These are phyloP conservation scores for Candida tropicalis DNA, from an alignment of 1,139 yeast species.

Conservation along the genomic window DNA sequence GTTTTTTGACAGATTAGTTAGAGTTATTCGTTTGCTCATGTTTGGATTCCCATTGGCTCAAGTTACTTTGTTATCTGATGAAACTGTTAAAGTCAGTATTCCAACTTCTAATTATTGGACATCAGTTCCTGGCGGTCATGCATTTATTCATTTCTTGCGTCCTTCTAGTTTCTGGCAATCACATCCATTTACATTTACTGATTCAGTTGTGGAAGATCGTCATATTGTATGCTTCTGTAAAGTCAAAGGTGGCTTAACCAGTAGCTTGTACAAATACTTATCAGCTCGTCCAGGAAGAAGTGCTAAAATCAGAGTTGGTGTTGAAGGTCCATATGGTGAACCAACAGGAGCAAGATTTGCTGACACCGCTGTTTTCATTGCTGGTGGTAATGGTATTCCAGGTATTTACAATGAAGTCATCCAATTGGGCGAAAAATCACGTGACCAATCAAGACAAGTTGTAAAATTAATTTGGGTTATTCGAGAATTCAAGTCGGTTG, in stretches of 20 bases:
- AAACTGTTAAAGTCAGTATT: slow-evolving; percentile 42
- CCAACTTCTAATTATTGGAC: slow-evolving; percentile 46
- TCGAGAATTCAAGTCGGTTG: slow-evolving; percentile 31
- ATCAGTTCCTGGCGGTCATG: slow-evolving; percentile 53
- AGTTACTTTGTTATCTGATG: slow-evolving; percentile 36
- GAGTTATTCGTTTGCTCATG: slow-evolving; percentile 34
- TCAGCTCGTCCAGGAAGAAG: slow-evolving; percentile 29
- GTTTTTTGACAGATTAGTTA: slow-evolving; percentile 44
- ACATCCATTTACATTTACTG: slow-evolving; percentile 35
- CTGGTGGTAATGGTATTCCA: slow-evolving; percentile 49
- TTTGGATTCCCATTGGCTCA: slow-evolving; percentile 46
- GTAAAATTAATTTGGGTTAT: slow-evolving; percentile 38
- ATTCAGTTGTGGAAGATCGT: slow-evolving; percentile 21
- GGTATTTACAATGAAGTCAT: slow-evolving; percentile 43
- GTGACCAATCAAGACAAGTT: slow-evolving; percentile 19
- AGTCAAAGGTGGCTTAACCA: slow-evolving; percentile 44
- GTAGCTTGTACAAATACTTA: slow-evolving; percentile 33
- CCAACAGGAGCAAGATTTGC: slow-evolving; percentile 30
- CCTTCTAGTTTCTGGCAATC: slow-evolving; percentile 46
- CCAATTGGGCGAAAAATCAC: slow-evolving; percentile 21
- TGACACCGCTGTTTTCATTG: slow-evolving; percentile 42
- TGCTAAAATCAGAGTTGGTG: slow-evolving; percentile 31
- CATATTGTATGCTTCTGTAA: slow-evolving; percentile 33
- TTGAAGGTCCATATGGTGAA: slow-evolving; percentile 49
- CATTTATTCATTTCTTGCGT: slow-evolving; percentile 48